Percentiles rank a stretch among this genome's conserved stretches.
phyloP scores from a whole-genome alignment of 805 yeast genomes.

The Nakazawaea anatomiae region DNA sequence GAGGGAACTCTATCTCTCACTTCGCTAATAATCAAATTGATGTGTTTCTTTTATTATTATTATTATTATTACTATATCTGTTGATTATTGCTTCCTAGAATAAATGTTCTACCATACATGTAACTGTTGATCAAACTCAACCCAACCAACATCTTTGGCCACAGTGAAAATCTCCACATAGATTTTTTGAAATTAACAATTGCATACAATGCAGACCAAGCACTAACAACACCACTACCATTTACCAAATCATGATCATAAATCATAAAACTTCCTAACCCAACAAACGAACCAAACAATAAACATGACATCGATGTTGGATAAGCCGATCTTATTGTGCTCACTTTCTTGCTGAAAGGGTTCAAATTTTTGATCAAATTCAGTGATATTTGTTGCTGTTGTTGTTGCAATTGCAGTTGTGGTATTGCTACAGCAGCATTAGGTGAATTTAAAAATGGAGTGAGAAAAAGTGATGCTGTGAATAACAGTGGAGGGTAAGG shows the following conservation, averaged over 20 bases:
- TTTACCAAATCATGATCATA: conserved; percentile 70
- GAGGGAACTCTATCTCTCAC: no score
- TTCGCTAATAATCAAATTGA: not conserved
- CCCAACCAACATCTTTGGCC: conserved; percentile 54
- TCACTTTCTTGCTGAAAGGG: conserved; percentile 10
- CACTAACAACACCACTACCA: conserved; percentile 76
- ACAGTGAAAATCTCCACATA: conserved; percentile 46
- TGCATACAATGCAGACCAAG: conserved; percentile 75
- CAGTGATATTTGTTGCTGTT: conserved; percentile 9
- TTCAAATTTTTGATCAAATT: conserved; percentile 1
- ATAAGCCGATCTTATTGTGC: conserved; percentile 12
- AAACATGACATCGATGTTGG: conserved; percentile 39
- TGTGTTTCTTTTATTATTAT: not conserved
- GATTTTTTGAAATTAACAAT: conserved; percentile 65
- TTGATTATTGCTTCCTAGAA: not conserved
- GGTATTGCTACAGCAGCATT: not conserved
- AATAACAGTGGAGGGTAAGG: conserved; percentile 33
- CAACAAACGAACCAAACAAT: conserved; percentile 56
- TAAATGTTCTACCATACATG: conserved; percentile 63
- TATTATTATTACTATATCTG: not conserved
- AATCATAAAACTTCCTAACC: conserved; percentile 68
- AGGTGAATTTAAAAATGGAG: conserved; percentile 27
- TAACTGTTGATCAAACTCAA: conserved; percentile 58
- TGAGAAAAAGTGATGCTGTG: conserved; percentile 24
- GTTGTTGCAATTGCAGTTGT: conserved; percentile 14